Evolutionary conservation across 352 stramenopile genomes (phyloP), one percentile per base, ranked within the genome.

Genomic region (Globisporangium barbulae): DNA sequence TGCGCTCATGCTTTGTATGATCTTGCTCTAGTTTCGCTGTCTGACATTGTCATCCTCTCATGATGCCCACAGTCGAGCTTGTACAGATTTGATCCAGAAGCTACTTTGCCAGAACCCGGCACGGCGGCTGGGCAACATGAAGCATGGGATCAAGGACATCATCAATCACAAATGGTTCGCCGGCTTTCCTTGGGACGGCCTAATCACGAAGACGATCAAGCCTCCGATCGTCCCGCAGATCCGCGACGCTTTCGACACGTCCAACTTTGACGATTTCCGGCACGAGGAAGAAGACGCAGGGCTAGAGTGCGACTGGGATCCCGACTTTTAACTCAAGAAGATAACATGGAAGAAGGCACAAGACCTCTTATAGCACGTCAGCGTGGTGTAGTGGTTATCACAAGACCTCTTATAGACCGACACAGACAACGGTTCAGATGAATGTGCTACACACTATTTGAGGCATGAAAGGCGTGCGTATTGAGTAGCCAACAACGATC

Each of bases 41-140:
- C 25, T 37, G 47, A 54, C 48, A 30, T 30, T 31, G 19, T 30
- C n/a, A 17, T 39, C 28, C 49, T 37, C 25, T 8, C 25, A n/a
- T 25, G 21, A 17, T 55, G 8, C n/a, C 17, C 52, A 37, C 50
- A 97, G 72, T 3, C 74, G 74, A 64, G 76, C 79, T 50, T 89
- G 72, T 66, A 78, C 89, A 54, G 86, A 97, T 58, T 73, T 96
- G n/a, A 76, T 98, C 22, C 89, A 96, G 57, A 96, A 96, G 56
- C 70, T 98, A 35, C 73, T 98, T 12, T 81, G 75, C 35, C 81
- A 90, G 61, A 93, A 89, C 45, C 82, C 84, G 19, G 82, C 79
- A n/a, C 61, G 84, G 45, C 73, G 84, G 48, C 70, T 93, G 19
- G 84, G 84, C 30, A 93, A 91, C 69, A 89, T 91, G 77, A 93